Percentiles rank a stretch among this genome's conserved stretches.
These are phyloP conservation scores for Geotrichum klebahnii DNA, from an alignment of 1,139 yeast genomes.

Conservation along the genomic window DNA sequence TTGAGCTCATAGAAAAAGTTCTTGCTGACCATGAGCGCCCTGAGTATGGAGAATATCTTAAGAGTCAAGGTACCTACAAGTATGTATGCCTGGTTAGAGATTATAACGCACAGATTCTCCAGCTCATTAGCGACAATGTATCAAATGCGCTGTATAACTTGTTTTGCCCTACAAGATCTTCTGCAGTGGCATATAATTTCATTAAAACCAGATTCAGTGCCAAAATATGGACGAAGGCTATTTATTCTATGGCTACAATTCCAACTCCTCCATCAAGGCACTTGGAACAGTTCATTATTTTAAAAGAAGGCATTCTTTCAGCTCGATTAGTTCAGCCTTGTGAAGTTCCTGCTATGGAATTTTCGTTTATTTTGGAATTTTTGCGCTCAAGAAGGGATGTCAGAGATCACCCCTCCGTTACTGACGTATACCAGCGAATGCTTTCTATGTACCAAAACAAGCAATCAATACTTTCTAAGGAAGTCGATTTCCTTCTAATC, in stretches of 20 bases:
- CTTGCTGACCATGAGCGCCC: constrained; percentile 15
- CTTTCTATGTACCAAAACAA: constrained; percentile 5
- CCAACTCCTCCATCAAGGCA: constrained; percentile 14
- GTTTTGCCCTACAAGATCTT: constrained; percentile 12
- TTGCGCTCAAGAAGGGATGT: constrained; percentile 17
- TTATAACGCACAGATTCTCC: constrained; percentile 15
- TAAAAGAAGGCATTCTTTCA: constrained; percentile 11
- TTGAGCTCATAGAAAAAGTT: constrained; percentile 18
- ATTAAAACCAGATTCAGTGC: constrained; percentile 16
- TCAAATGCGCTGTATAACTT: constrained; percentile 19
- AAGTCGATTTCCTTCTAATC: constrained; percentile 10
- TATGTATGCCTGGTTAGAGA: constrained; percentile 19
- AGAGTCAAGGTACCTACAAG: constrained; percentile 18
- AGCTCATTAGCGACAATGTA: constrained; percentile 16
- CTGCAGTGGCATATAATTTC: constrained; percentile 17
- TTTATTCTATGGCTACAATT: constrained; percentile 18
- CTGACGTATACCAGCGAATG: constrained; percentile 13
- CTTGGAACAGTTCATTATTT: constrained; percentile 10
- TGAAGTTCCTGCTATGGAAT: constrained; percentile 19
- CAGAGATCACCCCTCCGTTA: constrained; percentile 17
- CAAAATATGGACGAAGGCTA: constrained; percentile 19
- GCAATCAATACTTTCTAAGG: constrained; percentile 6
- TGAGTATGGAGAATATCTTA: constrained; percentile 15
- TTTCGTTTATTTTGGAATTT: constrained; percentile 14
- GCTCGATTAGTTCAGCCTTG: constrained; percentile 20